Conservation (phyloP, 2,329 filamentous ascomycete species). For the Xylaria sp. region DNA sequence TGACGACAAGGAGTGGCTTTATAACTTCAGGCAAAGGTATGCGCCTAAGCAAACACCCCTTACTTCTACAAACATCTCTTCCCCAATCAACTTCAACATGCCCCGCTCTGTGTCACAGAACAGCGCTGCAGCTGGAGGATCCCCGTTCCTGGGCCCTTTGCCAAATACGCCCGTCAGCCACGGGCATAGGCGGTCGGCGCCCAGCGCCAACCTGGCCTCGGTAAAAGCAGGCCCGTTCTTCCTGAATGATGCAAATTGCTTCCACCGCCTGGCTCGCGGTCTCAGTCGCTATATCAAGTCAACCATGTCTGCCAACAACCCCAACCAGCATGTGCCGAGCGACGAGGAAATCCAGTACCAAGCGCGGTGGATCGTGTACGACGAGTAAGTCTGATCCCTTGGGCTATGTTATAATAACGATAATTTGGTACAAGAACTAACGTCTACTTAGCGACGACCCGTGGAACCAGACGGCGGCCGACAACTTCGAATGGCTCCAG, state of each 20-base stretch:
- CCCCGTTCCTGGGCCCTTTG: conserved; percentile 17
- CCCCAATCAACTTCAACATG: conserved; percentile 9
- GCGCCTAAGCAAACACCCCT: conserved; percentile 28
- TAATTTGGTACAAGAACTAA: conserved; percentile 1
- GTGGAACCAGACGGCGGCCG: conserved; percentile 66
- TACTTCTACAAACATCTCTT: conserved; percentile 22
- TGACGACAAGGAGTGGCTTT: conserved; percentile 58
- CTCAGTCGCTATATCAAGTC: conserved; percentile 55
- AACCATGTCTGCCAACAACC: conserved; percentile 62
- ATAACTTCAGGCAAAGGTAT: conserved; percentile 55
- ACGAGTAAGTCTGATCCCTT: conserved; percentile 51
- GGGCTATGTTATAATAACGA: not conserved
- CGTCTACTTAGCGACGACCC: conserved; percentile 55
- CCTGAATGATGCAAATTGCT: conserved; percentile 64
- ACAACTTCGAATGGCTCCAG: conserved; percentile 65
- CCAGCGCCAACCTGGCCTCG: conserved; percentile 8
- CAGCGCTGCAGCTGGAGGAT: conserved; percentile 6
- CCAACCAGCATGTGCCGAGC: conserved; percentile 59
- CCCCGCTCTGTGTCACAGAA: conserved; percentile 3
- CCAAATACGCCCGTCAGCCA: conserved; percentile 3
- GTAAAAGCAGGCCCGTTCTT: conserved; percentile 47
- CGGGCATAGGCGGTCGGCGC: conserved; percentile 5
- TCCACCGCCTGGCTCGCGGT: conserved; percentile 56
- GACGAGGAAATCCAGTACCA: conserved; percentile 68
- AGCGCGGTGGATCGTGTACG: conserved; percentile 64